Conservation (phyloP, 306 rosid species). For the barrel medic (Medicago truncatula) region MtrunA17r5.0-ANR NC_053049.1:39319501-39320000, state of each 20-base stretch:
- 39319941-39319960: constrained; percentile 87
- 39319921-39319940: constrained; percentile 95
- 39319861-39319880: constrained; percentile 95
- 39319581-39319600: too few relatives aligned
- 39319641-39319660: too few relatives aligned
- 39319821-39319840: constrained; percentile 8
- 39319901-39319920: constrained; percentile 96
- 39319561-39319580: too few relatives aligned
- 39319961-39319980: constrained; percentile 1
- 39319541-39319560: too few relatives aligned
- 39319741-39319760: too few relatives aligned
- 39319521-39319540: too few relatives aligned
- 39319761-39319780: not conserved
- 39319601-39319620: too few relatives aligned
- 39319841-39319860: constrained; percentile 27
- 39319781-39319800: not conserved
- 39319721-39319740: not conserved
- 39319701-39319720: not conserved
- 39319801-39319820: too few relatives aligned
- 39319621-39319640: too few relatives aligned
- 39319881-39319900: constrained; percentile 96
- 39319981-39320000: not conserved
- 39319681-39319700: not conserved
- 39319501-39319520: too few relatives aligned
- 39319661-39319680: too few relatives aligned